A percentile compares a stretch with the other conserved stretches of the same genome.
Conservation (phyloP, 2,329 filamentous ascomycete species). For the Keithomyces neogunnii region DNA sequence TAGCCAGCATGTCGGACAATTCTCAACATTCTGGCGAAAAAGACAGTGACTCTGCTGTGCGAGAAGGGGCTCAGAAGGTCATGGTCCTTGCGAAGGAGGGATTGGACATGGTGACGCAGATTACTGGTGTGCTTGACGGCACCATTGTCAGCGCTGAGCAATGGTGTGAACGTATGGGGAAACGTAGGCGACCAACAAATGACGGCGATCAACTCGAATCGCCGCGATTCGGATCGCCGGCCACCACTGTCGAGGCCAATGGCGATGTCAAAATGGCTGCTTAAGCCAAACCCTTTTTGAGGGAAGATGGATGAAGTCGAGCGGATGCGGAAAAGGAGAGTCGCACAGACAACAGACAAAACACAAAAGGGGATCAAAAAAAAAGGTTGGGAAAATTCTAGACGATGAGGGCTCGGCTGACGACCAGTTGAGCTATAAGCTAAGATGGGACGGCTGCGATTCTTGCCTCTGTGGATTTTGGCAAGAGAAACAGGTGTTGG, state of each 20-base stretch:
- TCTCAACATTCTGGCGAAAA: constrained; percentile 18
- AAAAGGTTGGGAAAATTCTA: background rate
- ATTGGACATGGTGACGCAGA: constrained; percentile 88
- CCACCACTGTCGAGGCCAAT: background rate
- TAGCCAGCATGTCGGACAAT: constrained; percentile 49
- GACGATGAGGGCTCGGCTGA: background rate
- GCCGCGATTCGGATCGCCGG: background rate
- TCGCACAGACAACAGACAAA: no score
- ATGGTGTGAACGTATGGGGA: constrained; percentile 76
- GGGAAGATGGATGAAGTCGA: background rate
- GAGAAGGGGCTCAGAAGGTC: constrained; percentile 63
- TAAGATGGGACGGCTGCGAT: background rate
- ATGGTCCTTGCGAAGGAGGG: constrained; percentile 83
- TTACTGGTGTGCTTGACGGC: constrained; percentile 78
- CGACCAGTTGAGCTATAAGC: background rate
- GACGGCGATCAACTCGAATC: constrained; percentile 15
- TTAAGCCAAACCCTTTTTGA: background rate
- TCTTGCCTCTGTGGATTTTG: background rate
- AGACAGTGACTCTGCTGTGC: constrained; percentile 27
- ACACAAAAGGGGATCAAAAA: no score
- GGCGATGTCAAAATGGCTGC: constrained; percentile 18
- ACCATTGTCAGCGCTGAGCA: constrained; percentile 86
- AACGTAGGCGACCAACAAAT: constrained; percentile 18
- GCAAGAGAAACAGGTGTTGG: background rate
- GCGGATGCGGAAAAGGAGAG: background rate